Evolutionary conservation across 1,284 basidiomycete genomes (phyloP), one percentile per base, ranked within the genome.

Genomic region (Mycena sp.): DNA sequence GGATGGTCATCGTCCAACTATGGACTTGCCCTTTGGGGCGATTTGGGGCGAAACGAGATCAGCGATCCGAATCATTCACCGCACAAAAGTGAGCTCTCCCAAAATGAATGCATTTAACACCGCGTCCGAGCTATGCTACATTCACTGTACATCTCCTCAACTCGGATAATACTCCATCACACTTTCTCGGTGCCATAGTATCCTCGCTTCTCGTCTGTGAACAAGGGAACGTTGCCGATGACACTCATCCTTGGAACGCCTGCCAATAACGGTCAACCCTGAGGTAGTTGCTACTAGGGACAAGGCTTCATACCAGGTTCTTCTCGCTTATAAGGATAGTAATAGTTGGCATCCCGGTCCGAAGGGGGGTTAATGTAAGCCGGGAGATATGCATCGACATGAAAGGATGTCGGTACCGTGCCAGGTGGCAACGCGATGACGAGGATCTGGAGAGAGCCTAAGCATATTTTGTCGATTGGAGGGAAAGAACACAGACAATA

Each of bases 1-100:
- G 87, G 70, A 96, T 94, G 12, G 92, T 91, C 89, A 96, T 93
- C 14, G 45, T n/a, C n/a, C n/a, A n/a, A n/a, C n/a, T n/a, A n/a
- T n/a, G n/a, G n/a, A n/a, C n/a, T n/a, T n/a, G n/a, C n/a, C n/a
- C n/a, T n/a, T n/a, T n/a, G n/a, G n/a, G n/a, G n/a, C n/a, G n/a
- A n/a, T n/a, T n/a, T n/a, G n/a, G n/a, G n/a, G n/a, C n/a, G n/a
- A n/a, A n/a, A n/a, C n/a, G n/a, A n/a, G n/a, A n/a, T n/a, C n/a
- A n/a, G n/a, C n/a, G n/a, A n/a, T n/a, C n/a, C n/a, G n/a, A n/a
- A n/a, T n/a, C n/a, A n/a, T n/a, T n/a, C n/a, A n/a, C n/a, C n/a
- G n/a, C n/a, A n/a, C n/a, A n/a, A n/a, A n/a, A n/a, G n/a, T n/a
- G n/a, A n/a, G n/a, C n/a, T n/a, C n/a, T n/a, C n/a, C n/a, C n/a